Evolutionary conservation across 352 stramenopile species (phyloP), one percentile per base, ranked within the genome.

Genomic region (Phytophthora europaea): DNA sequence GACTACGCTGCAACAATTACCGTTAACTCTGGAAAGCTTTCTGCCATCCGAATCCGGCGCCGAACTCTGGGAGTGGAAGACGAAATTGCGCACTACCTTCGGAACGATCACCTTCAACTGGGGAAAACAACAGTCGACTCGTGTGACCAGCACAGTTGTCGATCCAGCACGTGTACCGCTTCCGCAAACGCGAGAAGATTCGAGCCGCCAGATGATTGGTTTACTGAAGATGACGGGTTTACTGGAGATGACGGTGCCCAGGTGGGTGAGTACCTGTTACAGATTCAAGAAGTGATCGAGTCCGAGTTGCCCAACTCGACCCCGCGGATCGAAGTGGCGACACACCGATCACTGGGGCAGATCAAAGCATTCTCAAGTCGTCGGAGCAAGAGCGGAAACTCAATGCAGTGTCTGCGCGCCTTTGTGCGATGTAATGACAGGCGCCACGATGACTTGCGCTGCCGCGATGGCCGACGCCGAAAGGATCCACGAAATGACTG

Each of bases 21-120:
- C 28, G 8, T 6, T 16, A 3, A 8, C 22, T 3, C 22, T 63
- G 10, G 23, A 22, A 22, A 15, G 9, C 23, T 63, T 38, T 22
- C 2, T 4, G 13, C 22, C 56, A 16, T 6, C 38, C 6, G 23
- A 31, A 4, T 38, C 56, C n/a, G 38, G 31, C 3, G 28, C 43
- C 28, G 59, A 48, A 12, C n/a, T 66, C 1, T 15, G 22, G 22
- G 38, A 58, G 45, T 57, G 59, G 59, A 66, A 66, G 48, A 66
- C 59, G 47, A 55, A 34, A 18, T 31, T 66, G 16, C 59, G 48
- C 6, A 28, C 16, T n/a, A 20, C 8, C 23, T 66, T 66, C n/a
- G 28, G 47, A 7, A 22, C 33, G n/a, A 20, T 28, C n/a, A 20
- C 12, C 0, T 47, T 47, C 23, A 26, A 26, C 2, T 26, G 23